Base-by-base conservation (phyloP, 2,329 filamentous ascomycete species). In the Parastagonospora avenae region DNA sequence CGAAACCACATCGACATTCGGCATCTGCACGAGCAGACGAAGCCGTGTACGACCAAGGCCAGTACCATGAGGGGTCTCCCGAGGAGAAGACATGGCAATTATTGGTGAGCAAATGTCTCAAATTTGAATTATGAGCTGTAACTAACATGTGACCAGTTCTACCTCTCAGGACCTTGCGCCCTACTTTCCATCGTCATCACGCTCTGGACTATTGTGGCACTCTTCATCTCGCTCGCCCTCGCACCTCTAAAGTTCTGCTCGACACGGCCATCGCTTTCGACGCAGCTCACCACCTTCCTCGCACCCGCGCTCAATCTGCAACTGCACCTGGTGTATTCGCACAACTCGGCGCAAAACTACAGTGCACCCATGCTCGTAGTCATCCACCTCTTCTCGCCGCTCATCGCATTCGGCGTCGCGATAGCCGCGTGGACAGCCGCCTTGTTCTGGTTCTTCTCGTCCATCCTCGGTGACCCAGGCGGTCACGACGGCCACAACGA, bases 391-490 rank as follows among this genome's bases (percentile, higher is more conserved):
- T 69, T 84, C 24, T 82, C 82, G 3, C 82, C 84, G 2, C 62
- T 86, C 33, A 68, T 85, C 42, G 82, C 82, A 46, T 69, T 85
- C 9, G 82, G 79, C 32, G 75, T 86, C 40, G 78, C 83, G 15
- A 67, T 85, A 11, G 79, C 80, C 1, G 78, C 80, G 5, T 87
- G 84, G 84, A 80, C 82, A 0, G 78, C 83, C 0, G 84, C 82
- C 1, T 80, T 77, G 15, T 87, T 86, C 72, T 87, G 84, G 85
- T 72, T 85, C 44, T 85, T 84, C 62, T 78, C 82, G 19, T 79
- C 79, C 61, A 81, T 86, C 9, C 73, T 87, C 42, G 85, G 85
- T 4, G 85, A 87, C 68, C 85, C 85, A 28, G 83, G 84, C 47
- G 81, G 81, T 35, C 80, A 79, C 28, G 81, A 82, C 59, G 79